Evolutionary conservation across 768 basidiomycete genomes (phyloP), one percentile per base, ranked within the genome.

Genomic region (Thelephora aurantiotincta): DNA sequence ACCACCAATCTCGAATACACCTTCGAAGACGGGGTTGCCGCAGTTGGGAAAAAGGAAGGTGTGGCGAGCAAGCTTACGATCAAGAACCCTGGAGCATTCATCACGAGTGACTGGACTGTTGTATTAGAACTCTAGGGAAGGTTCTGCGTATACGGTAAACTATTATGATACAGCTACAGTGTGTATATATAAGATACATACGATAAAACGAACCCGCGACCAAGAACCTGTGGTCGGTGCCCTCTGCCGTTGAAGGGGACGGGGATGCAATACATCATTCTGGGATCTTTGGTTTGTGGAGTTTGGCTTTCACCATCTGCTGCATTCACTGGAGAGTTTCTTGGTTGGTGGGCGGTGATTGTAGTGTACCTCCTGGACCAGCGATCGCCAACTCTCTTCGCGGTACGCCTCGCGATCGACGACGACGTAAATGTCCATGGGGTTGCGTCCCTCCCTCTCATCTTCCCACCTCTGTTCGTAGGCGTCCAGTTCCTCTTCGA

Each of bases 41-140:
- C 78, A 16, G 61, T 59, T 14, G 75, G 72, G 2, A 76, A 71
- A 54, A 76, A 73, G 60, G 82, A 79, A 52, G 82, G 77, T 2
- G 54, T 38, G n/a, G 77, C 86, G 19, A 82, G 81, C 56, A 62
- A 78, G 48, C 66, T 98, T 50, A 67, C 70, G 1, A 75, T 99
- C 62, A 86, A 82, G 65, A 82, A 90, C 59, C 86, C 86, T 2
- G 74, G 62, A 48, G 71, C 77, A 11, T 58, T 61, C 36, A 63
- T 87, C 45, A 65, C 70, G 23, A 63, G 68, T 36, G 80, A 87
- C 57, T 90, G 86, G 86, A 65, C 66, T 43, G 72, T 89, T 38
- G 58, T 61, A 36, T 58, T 70, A 18, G 46, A 14, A 14, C 18
- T 22, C 18, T 41, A 41, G 22, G 18, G 11, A 41, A n/a, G 14